Base-by-base conservation (phyloP, 768 basidiomycete genomes). In the Terana coerulea region DNA sequence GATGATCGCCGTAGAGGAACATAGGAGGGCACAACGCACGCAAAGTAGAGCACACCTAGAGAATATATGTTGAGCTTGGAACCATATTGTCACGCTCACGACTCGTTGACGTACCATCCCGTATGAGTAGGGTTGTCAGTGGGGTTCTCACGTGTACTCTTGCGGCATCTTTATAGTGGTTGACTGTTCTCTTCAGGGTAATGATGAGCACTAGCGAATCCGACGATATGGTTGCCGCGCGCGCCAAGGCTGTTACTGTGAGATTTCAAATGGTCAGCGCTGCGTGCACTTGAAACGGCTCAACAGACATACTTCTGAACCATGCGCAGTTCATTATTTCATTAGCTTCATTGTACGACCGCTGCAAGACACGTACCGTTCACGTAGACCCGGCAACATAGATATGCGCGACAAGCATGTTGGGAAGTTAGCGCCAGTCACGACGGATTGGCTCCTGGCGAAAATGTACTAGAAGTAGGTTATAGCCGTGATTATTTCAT, bases 171-270 rank as follows among this genome's bases (percentile, higher is more conserved):
- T 14, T 5, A 21, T 47, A 21, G n/a, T 33, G 37, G 5, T 44
- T 17, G 34, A 35, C 37, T 12, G 51, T 52, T 26, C 34, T 52
- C 19, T 29, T 26, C 34, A 42, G 29, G 15, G 51, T 52, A 5
- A 52, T 24, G 7, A 40, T 10, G 12, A 52, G 28, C 5, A 52
- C 51, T 26, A 52, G 40, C 14, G 26, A 25, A 25, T 52, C 51
- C 3, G 39, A 43, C 6, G 41, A 34, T 3, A 52, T 52, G 17
- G 42, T 29, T 12, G 44, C 19, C 19, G 40, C 19, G 5, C 51
- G 51, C 8, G 51, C 42, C 3, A 37, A 36, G 12, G 34, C 26
- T 6, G 39, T 39, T 17, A 52, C 51, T 52, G 49, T 3, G 4
- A 47, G 4, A 39, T 6, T 21, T 3, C 12, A 39, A 39, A 22